A percentile compares a stretch with the other conserved stretches of the same genome.
Conservation (phyloP, 352 stramenopile species). For the Pythium rishiriense region DNA sequence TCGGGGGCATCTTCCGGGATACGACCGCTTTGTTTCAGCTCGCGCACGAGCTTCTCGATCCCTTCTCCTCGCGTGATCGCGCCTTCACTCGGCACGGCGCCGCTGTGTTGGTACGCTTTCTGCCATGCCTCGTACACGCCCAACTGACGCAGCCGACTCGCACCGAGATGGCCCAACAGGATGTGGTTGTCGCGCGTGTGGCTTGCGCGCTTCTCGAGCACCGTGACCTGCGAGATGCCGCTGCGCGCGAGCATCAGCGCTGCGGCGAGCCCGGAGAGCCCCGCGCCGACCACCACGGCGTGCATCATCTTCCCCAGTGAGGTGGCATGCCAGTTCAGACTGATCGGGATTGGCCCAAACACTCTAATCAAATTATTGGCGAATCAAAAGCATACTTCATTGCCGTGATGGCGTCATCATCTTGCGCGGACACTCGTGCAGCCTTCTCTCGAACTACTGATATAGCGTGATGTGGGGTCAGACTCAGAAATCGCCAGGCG, state of each 20-base stretch:
- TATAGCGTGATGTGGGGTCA: constrained; percentile 10
- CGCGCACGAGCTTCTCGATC: constrained; percentile 25
- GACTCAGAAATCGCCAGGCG: constrained; percentile 14
- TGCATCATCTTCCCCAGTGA: constrained; percentile 17
- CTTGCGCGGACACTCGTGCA: not conserved
- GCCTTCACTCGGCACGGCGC: constrained; percentile 15
- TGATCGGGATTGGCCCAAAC: constrained; percentile 8
- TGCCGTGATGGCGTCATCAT: constrained; percentile 13
- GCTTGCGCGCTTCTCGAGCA: constrained; percentile 28
- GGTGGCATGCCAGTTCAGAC: not conserved
- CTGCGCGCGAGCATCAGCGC: constrained; percentile 27
- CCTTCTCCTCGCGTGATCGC: constrained; percentile 26
- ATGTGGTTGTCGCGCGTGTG: constrained; percentile 31
- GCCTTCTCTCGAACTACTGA: constrained; percentile 13
- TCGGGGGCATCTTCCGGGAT: constrained; percentile 24
- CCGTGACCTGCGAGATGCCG: constrained; percentile 18
- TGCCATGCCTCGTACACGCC: constrained; percentile 29
- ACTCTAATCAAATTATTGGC: not conserved
- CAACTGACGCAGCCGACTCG: constrained; percentile 25
- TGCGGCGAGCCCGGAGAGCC: constrained; percentile 28
- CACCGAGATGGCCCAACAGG: constrained; percentile 21
- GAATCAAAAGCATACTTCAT: constrained; percentile 4
- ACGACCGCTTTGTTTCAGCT: constrained; percentile 19
- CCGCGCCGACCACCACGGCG: constrained; percentile 30
- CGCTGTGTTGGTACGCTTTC: constrained; percentile 1